These are phyloP conservation scores for Mortierella alpina DNA, from an alignment of 192 early-diverging fungal species.

Conservation along the genomic window DNA sequence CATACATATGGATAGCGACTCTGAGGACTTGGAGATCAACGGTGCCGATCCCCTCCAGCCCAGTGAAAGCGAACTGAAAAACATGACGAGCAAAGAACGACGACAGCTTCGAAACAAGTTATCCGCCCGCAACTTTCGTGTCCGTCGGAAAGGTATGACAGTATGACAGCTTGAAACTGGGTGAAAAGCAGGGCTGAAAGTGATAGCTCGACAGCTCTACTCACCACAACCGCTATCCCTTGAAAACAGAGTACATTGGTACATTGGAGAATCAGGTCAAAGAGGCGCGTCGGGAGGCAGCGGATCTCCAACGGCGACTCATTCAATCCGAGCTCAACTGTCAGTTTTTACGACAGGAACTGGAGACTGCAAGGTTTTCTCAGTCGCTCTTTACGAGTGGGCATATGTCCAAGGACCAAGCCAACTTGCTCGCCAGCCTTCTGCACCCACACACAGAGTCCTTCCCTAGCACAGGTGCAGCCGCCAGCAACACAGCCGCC, in stretches of 20 bases:
- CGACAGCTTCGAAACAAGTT: constrained; percentile 87
- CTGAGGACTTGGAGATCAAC: constrained; percentile 3
- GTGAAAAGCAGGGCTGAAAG: neutral
- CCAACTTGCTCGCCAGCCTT: constrained; percentile 43
- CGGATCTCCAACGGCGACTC: constrained; percentile 57
- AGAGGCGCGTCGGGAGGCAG: constrained; percentile 60
- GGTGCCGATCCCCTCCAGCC: neutral
- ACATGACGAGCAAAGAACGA: constrained; percentile 76
- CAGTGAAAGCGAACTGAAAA: constrained; percentile 59
- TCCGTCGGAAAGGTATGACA: constrained; percentile 75
- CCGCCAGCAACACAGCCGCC: neutral
- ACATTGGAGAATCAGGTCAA: constrained; percentile 69
- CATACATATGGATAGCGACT: constrained; percentile 31
- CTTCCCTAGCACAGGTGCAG: constrained; percentile 10
- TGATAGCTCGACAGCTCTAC: neutral
- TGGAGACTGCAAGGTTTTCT: constrained; percentile 29
- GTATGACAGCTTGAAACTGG: neutral
- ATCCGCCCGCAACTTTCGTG: constrained; percentile 84
- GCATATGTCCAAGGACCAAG: constrained; percentile 35
- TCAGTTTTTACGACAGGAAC: constrained; percentile 39
- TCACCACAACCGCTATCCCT: neutral
- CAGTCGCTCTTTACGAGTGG: constrained; percentile 30
- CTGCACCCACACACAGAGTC: constrained; percentile 32
- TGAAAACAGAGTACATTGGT: constrained; percentile 62
- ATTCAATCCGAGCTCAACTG: constrained; percentile 46